A percentile compares a stretch with the other conserved stretches of the same genome.
Conservation (phyloP, 1,284 basidiomycete genomes). For the Leccinum pachyderme region DNA sequence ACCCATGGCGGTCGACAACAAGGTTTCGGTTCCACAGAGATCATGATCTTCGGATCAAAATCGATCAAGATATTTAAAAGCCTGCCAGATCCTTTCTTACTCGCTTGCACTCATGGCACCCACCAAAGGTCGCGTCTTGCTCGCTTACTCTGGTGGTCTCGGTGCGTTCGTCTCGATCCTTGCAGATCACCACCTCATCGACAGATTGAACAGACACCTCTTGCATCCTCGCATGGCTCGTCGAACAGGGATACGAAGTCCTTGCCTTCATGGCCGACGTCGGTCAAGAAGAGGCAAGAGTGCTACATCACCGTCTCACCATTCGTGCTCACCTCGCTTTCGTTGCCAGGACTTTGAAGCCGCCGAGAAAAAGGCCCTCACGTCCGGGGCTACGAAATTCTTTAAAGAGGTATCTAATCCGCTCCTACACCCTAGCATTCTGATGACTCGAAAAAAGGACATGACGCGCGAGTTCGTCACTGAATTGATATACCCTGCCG, state of each 20-base stretch:
- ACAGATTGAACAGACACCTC: constrained; percentile 63
- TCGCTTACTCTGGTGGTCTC: constrained; percentile 97
- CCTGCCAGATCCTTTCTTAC: neutral
- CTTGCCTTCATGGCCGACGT: constrained; percentile 99
- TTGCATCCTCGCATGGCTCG: constrained; percentile 95
- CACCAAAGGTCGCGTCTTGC: constrained; percentile 73
- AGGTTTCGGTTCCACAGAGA: too few species aligned
- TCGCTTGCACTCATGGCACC: constrained; percentile 15
- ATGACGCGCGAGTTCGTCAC: constrained; percentile 94
- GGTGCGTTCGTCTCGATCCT: constrained; percentile 55
- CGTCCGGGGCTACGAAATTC: constrained; percentile 94
- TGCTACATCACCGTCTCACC: constrained; percentile 7
- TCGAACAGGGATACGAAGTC: constrained; percentile 97
- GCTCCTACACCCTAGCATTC: neutral
- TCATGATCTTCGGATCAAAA: neutral
- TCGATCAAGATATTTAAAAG: neutral
- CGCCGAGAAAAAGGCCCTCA: constrained; percentile 87
- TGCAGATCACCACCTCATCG: constrained; percentile 2
- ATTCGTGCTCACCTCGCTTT: neutral
- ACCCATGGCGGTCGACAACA: constrained; percentile 47
- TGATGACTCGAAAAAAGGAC: constrained; percentile 55
- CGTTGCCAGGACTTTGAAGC: constrained; percentile 84
- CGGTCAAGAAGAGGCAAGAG: constrained; percentile 88
- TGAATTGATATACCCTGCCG: constrained; percentile 95
- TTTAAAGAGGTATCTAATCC: constrained; percentile 70